These are phyloP conservation scores for Neurospora sp. DNA, from an alignment of 495 filamentous ascomycete species.

Conservation along the genomic window DNA sequence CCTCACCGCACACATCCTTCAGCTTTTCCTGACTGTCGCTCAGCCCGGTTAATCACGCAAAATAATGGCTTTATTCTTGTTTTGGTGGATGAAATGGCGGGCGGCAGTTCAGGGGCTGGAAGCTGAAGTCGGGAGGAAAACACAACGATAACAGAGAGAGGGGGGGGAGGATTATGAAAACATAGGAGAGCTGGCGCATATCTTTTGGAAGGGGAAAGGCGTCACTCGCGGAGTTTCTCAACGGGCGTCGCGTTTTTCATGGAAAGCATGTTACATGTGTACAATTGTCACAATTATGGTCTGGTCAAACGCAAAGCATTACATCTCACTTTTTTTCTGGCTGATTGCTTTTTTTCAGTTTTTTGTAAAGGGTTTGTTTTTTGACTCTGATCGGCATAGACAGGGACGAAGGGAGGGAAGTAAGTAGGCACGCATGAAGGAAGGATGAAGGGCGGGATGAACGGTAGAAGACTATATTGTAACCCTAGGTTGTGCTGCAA, in stretches of 20 bases:
- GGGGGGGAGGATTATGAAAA: not conserved
- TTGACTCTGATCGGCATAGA: not conserved
- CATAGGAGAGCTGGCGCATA: not conserved
- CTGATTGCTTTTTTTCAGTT: slow-evolving; percentile 24
- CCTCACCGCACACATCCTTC: not conserved
- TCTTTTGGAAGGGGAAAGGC: not conserved
- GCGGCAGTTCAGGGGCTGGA: not conserved
- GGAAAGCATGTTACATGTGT: slow-evolving; percentile 24
- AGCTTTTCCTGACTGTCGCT: not conserved
- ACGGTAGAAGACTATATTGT: slow-evolving; percentile 36
- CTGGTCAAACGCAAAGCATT: not conserved
- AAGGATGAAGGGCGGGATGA: slow-evolving; percentile 22
- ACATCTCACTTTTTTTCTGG: not conserved
- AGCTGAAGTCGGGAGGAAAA: not conserved
- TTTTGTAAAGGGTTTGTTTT: not conserved
- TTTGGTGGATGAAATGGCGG: not conserved
- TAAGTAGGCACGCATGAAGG: not conserved
- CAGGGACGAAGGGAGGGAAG: not conserved
- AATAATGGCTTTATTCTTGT: not conserved
- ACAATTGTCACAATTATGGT: slow-evolving; percentile 31
- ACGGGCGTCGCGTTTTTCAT: slow-evolving; percentile 10
- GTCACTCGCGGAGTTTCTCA: not conserved
- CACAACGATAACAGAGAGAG: not conserved
- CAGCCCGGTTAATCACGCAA: not conserved
- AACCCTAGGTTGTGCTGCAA: slow-evolving; percentile 32